Evolutionary conservation across 148 eudicot genomes (phyloP), one percentile per base, ranked within the genome.

Genomic region (Polygonum aviculare): DNA sequence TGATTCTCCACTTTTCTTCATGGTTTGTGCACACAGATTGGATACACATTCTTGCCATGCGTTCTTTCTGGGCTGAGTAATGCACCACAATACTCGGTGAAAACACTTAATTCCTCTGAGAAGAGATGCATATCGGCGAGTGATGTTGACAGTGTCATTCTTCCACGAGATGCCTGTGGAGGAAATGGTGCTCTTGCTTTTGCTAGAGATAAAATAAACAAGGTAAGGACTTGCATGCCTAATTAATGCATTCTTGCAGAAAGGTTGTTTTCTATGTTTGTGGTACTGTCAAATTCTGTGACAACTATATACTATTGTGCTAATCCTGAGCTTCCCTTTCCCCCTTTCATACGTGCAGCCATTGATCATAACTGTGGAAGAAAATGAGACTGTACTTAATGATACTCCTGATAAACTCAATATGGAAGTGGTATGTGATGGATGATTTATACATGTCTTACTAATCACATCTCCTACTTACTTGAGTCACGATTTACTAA

Each of bases 31-130:
- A 5, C 77, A 75, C 88, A 91, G 98, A 86, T 90, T 55, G 98
- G 97, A 74, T 94, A 90, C 77, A 94, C 98, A 52, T 92, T 94
- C 88, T 82, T 94, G 88, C 98, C 98, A 60, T 94, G 98, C 77
- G 93, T 92, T 70, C 90, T 94, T 47, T 95, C 98, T 82, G 98
- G 98, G 80, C 86, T 94, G 19, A 92, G 95, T 79, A 88, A 84
- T 77, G 98, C 98, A 67, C 98, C 98, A 26, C 98, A 92, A 80
- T 94, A 94, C 79, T 26, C 84, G 62, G 79, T 82, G 60, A 80
- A 80, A 33, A 79, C 76, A 75, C 78, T 85, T 39, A 76, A 73
- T 36, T 75, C 78, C 51, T 55, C 73, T 55, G 86, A 82, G 59
- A 85, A 63, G 76, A 83, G 86, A 69, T 85, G 96, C 83, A 84